These are phyloP conservation scores for Actinidia polygama DNA, from an alignment of 179 eudicot genomes.

Conservation along the genomic window DNA sequence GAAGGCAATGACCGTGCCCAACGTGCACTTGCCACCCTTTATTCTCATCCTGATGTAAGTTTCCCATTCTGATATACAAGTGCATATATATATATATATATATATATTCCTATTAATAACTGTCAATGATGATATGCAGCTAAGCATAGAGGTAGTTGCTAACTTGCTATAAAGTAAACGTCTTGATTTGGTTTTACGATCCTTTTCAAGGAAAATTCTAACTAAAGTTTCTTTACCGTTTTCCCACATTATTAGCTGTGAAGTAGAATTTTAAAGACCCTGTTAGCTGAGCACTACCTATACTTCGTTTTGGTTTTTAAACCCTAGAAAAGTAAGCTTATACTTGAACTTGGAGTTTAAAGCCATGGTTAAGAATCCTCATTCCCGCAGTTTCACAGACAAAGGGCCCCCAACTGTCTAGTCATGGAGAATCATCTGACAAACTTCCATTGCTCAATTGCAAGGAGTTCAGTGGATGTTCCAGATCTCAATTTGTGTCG, in stretches of 20 bases:
- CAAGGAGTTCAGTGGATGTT: neutral
- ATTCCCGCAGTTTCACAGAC: neutral
- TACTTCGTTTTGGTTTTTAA: constrained; percentile 9
- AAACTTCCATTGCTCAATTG: neutral
- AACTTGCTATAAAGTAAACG: neutral
- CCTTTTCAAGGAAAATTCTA: neutral
- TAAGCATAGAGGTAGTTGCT: neutral
- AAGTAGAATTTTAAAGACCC: neutral
- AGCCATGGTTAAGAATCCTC: neutral
- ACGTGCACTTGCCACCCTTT: constrained; percentile 87
- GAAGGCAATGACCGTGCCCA: constrained; percentile 82
- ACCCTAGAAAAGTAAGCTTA: neutral
- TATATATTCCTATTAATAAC: neutral
- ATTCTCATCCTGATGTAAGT: constrained; percentile 99
- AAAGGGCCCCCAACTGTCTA: neutral
- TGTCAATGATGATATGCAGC: neutral
- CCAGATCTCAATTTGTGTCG: neutral
- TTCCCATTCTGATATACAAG: neutral
- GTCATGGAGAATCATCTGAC: neutral
- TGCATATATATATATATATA: too few relatives aligned
- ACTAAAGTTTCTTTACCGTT: neutral
- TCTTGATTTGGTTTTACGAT: neutral
- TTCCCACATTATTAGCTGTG: neutral
- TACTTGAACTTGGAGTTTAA: neutral
- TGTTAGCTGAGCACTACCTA: neutral